Conservation (phyloP, 2,329 filamentous ascomycete genomes). For the Cladosporium phlei region DNA sequence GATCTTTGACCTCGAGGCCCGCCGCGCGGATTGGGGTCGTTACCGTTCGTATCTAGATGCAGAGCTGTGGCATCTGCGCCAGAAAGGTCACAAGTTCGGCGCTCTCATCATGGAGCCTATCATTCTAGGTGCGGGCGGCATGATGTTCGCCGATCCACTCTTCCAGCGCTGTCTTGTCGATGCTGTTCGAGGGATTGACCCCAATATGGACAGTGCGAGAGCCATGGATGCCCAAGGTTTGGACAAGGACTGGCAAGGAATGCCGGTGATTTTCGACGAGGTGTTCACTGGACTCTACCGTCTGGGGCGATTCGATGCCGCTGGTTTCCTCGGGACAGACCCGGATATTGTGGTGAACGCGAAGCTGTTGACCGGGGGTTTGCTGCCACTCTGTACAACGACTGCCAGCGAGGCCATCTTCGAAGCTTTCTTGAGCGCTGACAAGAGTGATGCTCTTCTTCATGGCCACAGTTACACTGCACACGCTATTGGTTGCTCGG, state of each 20-base stretch:
- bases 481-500: conserved; percentile 73
- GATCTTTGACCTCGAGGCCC: conserved; percentile 36
- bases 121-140: conserved; percentile 75
- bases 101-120: conserved; percentile 76
- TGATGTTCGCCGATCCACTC: conserved; percentile 77
- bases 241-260: conserved; percentile 58
- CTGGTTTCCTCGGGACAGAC: conserved; percentile 62
- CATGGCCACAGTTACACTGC: conserved; percentile 87
- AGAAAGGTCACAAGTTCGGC: conserved; percentile 61
- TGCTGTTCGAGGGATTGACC: conserved; percentile 50
- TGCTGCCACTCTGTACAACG: conserved; percentile 72
- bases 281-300: conserved; percentile 84
- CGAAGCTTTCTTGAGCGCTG: conserved; percentile 61
- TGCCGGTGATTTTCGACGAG: conserved; percentile 79
- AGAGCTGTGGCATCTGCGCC: conserved; percentile 50
- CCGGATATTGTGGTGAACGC: conserved; percentile 77
- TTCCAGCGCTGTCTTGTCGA: conserved; percentile 70
- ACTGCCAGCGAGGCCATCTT: conserved; percentile 71
- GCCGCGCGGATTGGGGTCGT: conserved; percentile 36
- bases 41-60: conserved; percentile 59
- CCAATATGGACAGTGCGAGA: conserved; percentile 6
- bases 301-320: conserved; percentile 66
- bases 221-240: conserved; percentile 12
- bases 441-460: conserved; percentile 73
- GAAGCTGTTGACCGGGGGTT: conserved; percentile 75